Evolutionary conservation across 106 monocot species (phyloP).

Genomic region (Dendrobium huoshanense): DNA sequence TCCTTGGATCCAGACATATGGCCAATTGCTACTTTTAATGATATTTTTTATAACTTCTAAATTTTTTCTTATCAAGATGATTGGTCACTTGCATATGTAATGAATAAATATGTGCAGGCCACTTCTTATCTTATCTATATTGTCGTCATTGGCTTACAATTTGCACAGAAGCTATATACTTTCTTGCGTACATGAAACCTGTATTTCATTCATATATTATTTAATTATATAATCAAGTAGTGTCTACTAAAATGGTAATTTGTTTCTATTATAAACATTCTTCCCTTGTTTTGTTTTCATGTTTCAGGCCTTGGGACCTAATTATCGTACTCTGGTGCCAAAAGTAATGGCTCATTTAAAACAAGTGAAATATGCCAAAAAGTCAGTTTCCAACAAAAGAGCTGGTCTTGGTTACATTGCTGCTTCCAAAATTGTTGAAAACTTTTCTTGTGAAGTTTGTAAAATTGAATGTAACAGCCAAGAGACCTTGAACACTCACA

Average conservation of each 20-base stretch:
- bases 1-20: too few relatives aligned
- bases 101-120: too few relatives aligned
- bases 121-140: too few relatives aligned
- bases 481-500: constrained; percentile 24
- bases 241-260: not conserved
- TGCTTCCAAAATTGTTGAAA: not conserved
- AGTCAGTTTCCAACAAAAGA: too few relatives aligned
- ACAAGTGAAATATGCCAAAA: not conserved
- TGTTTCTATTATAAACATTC: not conserved
- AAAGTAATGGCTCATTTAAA: not conserved
- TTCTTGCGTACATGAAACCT: not conserved
- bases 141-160: too few relatives aligned
- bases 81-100: too few relatives aligned
- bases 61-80: too few relatives aligned
- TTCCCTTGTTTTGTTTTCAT: not conserved
- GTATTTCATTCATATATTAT: too few relatives aligned
- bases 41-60: too few relatives aligned
- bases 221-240: not conserved
- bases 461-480: constrained; percentile 27
- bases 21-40: too few relatives aligned
- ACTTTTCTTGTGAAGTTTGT: constrained; percentile 26
- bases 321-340: not conserved
- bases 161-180: not conserved
- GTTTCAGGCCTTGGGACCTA: not conserved
- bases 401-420: too few relatives aligned